Evolutionary conservation across 2,329 filamentous ascomycete species (phyloP), one percentile per base, ranked within the genome.

Genomic region (Parascedosporium putredinis): DNA sequence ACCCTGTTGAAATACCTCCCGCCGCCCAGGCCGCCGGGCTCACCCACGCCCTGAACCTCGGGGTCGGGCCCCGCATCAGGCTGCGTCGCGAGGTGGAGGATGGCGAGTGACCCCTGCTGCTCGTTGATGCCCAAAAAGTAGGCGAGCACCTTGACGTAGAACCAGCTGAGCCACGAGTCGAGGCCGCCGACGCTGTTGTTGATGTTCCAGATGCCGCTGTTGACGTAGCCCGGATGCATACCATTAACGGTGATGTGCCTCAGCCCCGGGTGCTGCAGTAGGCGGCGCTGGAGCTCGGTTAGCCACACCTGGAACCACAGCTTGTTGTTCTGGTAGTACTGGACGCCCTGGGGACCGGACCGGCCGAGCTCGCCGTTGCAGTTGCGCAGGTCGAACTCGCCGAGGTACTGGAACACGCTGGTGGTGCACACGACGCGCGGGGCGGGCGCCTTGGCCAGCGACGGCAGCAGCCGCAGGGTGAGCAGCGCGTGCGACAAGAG

Each of bases 221-320:
- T 58, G 25, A 62, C 60, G 36, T 56, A 63, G 20, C 62, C 62
- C 7, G 61, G 62, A 50, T 64, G 60, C 8, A 63, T 55, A 31
- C 61, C 62, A 22, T 62, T 56, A 46, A 64, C 53, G 10, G 55
- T 58, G 50, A 64, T 55, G 51, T 62, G 60, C 12, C 51, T 51
- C 50, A 58, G 60, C 18, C 55, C 51, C 6, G 50, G 38, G 12
- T 55, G 45, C 7, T 47, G 47, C 8, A 56, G 43, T 4, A 63
- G 45, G 5, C 60, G 58, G 2, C 46, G 33, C 46, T 64, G 60
- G 38, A 64, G 53, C 51, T 62, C 61, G 2, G 59, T 57, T 9
- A 63, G 53, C 60, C 60, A 64, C 43, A 56, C 56, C 52, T 64
- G 62, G 50, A 60, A 63, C 52, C 60, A 63, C 5, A 64, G 53